phyloP scores from a whole-genome alignment of 2,329 filamentous ascomycete species.

The Penicillium sp. region DNA sequence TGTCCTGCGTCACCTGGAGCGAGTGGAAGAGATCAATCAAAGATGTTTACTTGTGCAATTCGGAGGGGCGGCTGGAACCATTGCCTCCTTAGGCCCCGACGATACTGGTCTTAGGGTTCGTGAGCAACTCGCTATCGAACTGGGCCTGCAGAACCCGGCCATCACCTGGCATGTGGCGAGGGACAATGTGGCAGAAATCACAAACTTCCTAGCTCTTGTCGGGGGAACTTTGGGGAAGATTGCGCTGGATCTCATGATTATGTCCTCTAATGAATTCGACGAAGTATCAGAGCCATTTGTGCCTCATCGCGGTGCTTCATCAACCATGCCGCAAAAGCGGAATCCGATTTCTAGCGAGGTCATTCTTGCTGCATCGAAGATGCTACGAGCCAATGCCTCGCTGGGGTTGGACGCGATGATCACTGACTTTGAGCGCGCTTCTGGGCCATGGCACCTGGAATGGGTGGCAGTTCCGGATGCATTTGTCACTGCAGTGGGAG shows the following conservation, averaged over 20 bases:
- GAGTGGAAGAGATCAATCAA: conserved; percentile 7
- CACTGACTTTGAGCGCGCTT: conserved; percentile 61
- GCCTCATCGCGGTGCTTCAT: conserved; percentile 58
- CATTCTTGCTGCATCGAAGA: conserved; percentile 59
- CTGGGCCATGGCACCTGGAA: conserved; percentile 63
- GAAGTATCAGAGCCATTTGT: conserved; percentile 62
- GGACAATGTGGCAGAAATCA: conserved; percentile 58
- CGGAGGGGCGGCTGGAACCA: conserved; percentile 61
- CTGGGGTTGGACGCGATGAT: conserved; percentile 62
- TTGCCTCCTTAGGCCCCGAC: conserved; percentile 56
- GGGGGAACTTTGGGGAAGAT: conserved; percentile 60
- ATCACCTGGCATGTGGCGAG: conserved; percentile 64
- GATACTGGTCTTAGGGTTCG: conserved; percentile 55
- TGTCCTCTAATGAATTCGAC: conserved; percentile 61
- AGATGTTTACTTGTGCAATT: conserved; percentile 12
- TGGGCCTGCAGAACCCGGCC: conserved; percentile 53
- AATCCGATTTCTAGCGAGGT: conserved; percentile 64
- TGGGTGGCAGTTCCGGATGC: conserved; percentile 60
- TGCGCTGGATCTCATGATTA: conserved; percentile 60
- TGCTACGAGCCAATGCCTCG: conserved; percentile 56
- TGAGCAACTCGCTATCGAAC: conserved; percentile 52
- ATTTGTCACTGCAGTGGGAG: conserved; percentile 58
- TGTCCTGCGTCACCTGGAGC: conserved; percentile 11
- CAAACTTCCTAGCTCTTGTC: conserved; percentile 58
- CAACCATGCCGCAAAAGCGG: conserved; percentile 64